A percentile compares a stretch with the other conserved stretches of the same genome.
These are phyloP conservation scores for Hanseniaspora occidentalis DNA, from an alignment of 805 yeast genomes.

Conservation along the genomic window DNA sequence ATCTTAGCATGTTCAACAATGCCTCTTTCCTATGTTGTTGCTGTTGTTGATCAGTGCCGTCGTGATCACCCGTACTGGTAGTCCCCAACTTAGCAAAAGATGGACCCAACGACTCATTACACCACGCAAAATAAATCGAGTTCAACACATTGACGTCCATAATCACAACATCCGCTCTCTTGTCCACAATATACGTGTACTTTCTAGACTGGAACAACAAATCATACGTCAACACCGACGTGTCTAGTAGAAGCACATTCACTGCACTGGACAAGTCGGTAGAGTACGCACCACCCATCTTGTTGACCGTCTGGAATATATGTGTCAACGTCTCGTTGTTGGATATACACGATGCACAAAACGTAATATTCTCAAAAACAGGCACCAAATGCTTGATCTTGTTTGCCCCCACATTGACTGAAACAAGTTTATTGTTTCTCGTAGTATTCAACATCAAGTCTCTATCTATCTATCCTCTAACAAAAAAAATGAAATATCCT, in stretches of 20 bases:
- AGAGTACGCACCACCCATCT: constrained; percentile 48
- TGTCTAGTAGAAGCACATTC: constrained; percentile 47
- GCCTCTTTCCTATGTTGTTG: too few relatives aligned
- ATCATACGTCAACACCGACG: constrained; percentile 21
- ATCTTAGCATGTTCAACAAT: background rate
- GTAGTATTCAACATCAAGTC: too few relatives aligned
- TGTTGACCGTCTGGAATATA: constrained; percentile 32
- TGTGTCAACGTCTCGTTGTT: background rate
- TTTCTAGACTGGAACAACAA: constrained; percentile 32
- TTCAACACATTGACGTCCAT: background rate
- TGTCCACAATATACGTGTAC: constrained; percentile 36
- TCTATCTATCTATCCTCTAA: too few relatives aligned
- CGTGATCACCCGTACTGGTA: background rate
- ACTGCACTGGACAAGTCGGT: constrained; percentile 51
- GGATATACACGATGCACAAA: background rate
- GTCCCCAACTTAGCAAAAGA: too few relatives aligned
- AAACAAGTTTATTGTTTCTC: too few relatives aligned
- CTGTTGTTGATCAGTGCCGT: too few relatives aligned
- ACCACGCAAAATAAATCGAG: background rate
- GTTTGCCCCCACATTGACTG: too few relatives aligned
- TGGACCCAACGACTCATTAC: background rate
- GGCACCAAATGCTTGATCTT: too few relatives aligned
- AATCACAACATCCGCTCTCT: constrained; percentile 19
- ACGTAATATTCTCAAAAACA: background rate
- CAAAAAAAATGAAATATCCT: too few relatives aligned